A percentile compares a stretch with the other conserved stretches of the same genome.
Evolutionary conservation across 768 basidiomycete genomes (phyloP).

Genomic region (Kwoniella shandongensis): DNA sequence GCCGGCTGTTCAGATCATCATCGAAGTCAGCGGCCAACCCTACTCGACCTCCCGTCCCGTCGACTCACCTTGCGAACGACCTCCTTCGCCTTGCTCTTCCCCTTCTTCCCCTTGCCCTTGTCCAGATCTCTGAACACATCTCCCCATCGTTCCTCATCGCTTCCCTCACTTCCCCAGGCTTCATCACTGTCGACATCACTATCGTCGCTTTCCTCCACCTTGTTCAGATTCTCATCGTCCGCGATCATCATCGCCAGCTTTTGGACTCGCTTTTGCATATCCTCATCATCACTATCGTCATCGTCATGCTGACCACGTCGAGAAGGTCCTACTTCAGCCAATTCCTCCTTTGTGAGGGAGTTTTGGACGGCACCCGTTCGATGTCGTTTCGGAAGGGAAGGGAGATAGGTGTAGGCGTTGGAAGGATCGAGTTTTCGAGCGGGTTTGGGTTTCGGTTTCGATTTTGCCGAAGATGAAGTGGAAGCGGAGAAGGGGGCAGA

Average conservation of each 20-base stretch:
- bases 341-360: slow-evolving; percentile 35
- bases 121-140: slow-evolving; percentile 49
- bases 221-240: slow-evolving; percentile 39
- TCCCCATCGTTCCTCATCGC: slow-evolving; percentile 53
- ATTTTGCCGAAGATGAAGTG: not conserved
- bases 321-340: slow-evolving; percentile 25
- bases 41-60: not conserved
- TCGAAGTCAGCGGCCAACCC: slow-evolving; percentile 7
- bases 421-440: slow-evolving; percentile 23
- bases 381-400: slow-evolving; percentile 41
- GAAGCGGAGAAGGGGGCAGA: slow-evolving; percentile 26
- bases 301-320: slow-evolving; percentile 21
- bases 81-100: slow-evolving; percentile 38
- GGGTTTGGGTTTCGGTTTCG: slow-evolving; percentile 9
- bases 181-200: slow-evolving; percentile 54
- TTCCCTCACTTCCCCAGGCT: slow-evolving; percentile 53
- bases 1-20: slow-evolving; percentile 25
- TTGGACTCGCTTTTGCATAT: slow-evolving; percentile 50
- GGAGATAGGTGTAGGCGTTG: slow-evolving; percentile 44
- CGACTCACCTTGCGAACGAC: slow-evolving; percentile 43
- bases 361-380: slow-evolving; percentile 35
- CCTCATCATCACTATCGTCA: slow-evolving; percentile 53
- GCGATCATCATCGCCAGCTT: slow-evolving; percentile 53
- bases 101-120: slow-evolving; percentile 37
- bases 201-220: slow-evolving; percentile 49